phyloP scores from a whole-genome alignment of 768 basidiomycete genomes.

The Suillus discolor region DNA sequence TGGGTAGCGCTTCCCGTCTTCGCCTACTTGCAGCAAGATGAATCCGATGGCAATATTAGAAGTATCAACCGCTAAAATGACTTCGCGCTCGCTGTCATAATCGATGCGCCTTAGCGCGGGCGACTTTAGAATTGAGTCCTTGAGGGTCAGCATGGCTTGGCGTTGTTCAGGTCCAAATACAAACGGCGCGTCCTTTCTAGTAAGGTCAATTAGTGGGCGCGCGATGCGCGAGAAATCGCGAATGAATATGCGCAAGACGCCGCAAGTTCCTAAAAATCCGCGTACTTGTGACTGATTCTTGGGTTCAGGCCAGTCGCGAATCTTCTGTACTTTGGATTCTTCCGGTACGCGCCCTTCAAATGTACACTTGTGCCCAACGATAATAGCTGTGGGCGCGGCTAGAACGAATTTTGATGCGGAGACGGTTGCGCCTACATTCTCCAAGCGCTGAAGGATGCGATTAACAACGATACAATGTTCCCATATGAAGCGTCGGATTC shows the following conservation, averaged over 20 bases:
- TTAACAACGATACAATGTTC: conserved; percentile 41
- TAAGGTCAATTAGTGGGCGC: conserved; percentile 26
- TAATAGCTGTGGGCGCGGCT: too few species aligned
- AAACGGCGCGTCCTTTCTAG: conserved; percentile 29
- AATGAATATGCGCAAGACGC: conserved; percentile 32
- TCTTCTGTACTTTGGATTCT: conserved; percentile 25
- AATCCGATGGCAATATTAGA: not conserved
- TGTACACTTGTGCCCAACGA: conserved; percentile 43
- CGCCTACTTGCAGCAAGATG: conserved; percentile 30
- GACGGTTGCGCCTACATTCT: conserved; percentile 40
- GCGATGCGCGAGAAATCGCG: conserved; percentile 24
- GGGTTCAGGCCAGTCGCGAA: conserved; percentile 30
- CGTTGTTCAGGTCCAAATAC: conserved; percentile 14
- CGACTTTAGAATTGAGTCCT: too few species aligned
- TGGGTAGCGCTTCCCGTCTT: conserved; percentile 22
- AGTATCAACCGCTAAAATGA: too few species aligned
- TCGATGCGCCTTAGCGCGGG: too few species aligned
- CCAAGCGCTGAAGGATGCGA: conserved; percentile 37
- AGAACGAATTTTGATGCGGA: conserved; percentile 36
- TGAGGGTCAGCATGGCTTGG: too few species aligned
- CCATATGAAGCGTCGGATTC: conserved; percentile 41
- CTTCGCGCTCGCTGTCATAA: too few species aligned
- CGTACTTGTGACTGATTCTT: conserved; percentile 15
- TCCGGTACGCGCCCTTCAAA: conserved; percentile 36
- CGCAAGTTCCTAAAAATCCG: conserved; percentile 33